Base-by-base conservation (phyloP, 2,329 filamentous ascomycete species). In the Aotearoamyces nothofagi region DNA sequence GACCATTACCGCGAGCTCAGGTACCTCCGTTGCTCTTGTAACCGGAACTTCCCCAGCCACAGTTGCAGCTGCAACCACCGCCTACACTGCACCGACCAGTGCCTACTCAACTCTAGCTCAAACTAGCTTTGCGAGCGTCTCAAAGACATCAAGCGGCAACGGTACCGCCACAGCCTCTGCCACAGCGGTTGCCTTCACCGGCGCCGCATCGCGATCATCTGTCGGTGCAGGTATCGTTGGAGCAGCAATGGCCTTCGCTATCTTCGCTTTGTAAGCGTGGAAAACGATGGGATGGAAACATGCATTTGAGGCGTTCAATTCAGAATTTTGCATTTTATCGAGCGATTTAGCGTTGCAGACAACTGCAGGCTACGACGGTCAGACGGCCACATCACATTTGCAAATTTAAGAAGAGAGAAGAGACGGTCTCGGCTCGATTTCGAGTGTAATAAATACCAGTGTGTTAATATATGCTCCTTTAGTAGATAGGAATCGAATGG, bases 31-130 rank as follows among this genome's bases (percentile, higher is more conserved):
- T 16, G 28, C 14, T 12, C 15, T 29, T 5, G 27, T 29, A 23
- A 38, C 5, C 32, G 52, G 54, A 36, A 33, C 32, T 14, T 20
- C 16, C 1, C 15, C 31, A 24, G 19, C 17, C 10, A 23, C 33
- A 7, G 26, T 30, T 8, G 26, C 32, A 7, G 24, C 33, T 9
- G 31, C 24, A n/a, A n/a, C n/a, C 19, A 7, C 19, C 7, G 19
- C n/a, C n/a, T 20, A 20, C 19, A 13, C 23, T 28, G 15, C 26
- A 17, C 6, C n/a, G 19, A 20, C 19, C 7, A 7, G 8, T 8
- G 19, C 8, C 19, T 20, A 20, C n/a, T 20, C n/a, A n/a, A 20
- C 19, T n/a, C 19, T n/a, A 20, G 19, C 19, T n/a, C n/a, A 7
- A 20, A 20, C 19, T n/a, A 7, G 19, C 7, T n/a, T n/a, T 7